Evolutionary conservation across 768 basidiomycete species (phyloP).

Genomic region (Phaeotremella fagi): DNA sequence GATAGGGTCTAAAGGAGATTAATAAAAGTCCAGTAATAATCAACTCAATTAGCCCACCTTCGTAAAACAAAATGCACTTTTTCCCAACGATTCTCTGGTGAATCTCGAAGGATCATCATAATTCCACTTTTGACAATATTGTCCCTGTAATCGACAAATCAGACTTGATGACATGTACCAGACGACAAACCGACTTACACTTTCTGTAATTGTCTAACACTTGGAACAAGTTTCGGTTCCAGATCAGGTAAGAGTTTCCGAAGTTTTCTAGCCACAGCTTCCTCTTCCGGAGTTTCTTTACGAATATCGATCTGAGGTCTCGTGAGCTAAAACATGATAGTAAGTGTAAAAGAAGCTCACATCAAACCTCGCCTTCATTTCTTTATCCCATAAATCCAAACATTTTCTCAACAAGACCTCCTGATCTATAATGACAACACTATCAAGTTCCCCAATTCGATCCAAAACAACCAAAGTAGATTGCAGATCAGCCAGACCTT

Average conservation of each 20-base stretch:
- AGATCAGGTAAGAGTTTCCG: conserved; percentile 30
- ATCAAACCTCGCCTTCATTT: conserved; percentile 69
- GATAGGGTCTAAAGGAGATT: conserved; percentile 65
- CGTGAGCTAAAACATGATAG: background rate
- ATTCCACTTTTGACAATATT: conserved; percentile 78
- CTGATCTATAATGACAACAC: conserved; percentile 8
- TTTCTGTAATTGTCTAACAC: conserved; percentile 60
- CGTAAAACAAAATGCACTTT: conserved; percentile 80
- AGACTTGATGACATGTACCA: background rate
- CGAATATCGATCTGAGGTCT: conserved; percentile 65
- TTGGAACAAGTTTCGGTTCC: conserved; percentile 35
- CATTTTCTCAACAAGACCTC: conserved; percentile 58
- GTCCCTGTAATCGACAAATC: conserved; percentile 55
- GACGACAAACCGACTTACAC: conserved; percentile 54
- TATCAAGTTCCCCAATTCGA: conserved; percentile 4
- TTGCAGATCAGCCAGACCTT: conserved; percentile 80
- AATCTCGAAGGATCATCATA: conserved; percentile 73
- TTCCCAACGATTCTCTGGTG: conserved; percentile 74
- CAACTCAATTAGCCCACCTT: conserved; percentile 54
- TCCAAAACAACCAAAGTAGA: conserved; percentile 72
- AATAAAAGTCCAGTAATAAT: background rate
- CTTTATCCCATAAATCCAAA: conserved; percentile 75
- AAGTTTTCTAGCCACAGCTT: conserved; percentile 48
- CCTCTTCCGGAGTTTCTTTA: conserved; percentile 63
- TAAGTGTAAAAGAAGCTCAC: conserved; percentile 53